Conservation (phyloP, 2,329 filamentous ascomycete genomes). For the Ophiostoma quercus region DNA sequence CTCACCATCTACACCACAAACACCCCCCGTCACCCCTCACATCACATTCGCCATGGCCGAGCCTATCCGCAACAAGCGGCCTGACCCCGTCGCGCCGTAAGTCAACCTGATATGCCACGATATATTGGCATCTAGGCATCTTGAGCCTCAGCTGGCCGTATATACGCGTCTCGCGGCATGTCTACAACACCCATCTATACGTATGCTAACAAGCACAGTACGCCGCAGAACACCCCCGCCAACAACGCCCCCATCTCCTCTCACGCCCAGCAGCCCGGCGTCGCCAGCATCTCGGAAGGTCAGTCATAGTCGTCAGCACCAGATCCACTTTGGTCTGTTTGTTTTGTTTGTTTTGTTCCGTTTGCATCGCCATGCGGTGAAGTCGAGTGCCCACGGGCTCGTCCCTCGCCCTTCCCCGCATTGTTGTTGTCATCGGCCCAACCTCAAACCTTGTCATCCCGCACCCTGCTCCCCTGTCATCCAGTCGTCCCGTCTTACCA, state of each 20-base stretch:
- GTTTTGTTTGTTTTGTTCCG: not conserved
- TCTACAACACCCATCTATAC: not conserved
- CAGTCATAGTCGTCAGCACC: conserved; percentile 36
- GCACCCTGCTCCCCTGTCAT: not conserved
- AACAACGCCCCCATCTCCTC: conserved; percentile 96
- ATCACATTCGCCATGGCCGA: conserved; percentile 47
- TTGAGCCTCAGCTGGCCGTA: conserved; percentile 16
- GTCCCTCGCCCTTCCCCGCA: not conserved
- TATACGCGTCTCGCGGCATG: not conserved
- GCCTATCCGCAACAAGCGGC: conserved; percentile 59
- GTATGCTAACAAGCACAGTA: conserved; percentile 53
- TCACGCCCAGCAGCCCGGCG: conserved; percentile 89
- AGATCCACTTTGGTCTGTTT: not conserved
- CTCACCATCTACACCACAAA: conserved; percentile 11
- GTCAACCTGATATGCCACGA: conserved; percentile 29
- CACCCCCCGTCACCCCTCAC: conserved; percentile 13
- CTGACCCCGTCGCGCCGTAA: conserved; percentile 55
- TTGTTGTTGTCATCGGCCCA: conserved; percentile 2
- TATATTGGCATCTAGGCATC: not conserved
- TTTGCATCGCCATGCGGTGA: not conserved
- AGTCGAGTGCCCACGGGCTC: not conserved
- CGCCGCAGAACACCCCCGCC: conserved; percentile 95
- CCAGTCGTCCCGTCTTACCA: not conserved
- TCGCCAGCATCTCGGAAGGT: conserved; percentile 98
- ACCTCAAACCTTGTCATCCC: not conserved